phyloP scores from a whole-genome alignment of 257 asterid genomes.

The Leptodermis oblonga region DNA sequence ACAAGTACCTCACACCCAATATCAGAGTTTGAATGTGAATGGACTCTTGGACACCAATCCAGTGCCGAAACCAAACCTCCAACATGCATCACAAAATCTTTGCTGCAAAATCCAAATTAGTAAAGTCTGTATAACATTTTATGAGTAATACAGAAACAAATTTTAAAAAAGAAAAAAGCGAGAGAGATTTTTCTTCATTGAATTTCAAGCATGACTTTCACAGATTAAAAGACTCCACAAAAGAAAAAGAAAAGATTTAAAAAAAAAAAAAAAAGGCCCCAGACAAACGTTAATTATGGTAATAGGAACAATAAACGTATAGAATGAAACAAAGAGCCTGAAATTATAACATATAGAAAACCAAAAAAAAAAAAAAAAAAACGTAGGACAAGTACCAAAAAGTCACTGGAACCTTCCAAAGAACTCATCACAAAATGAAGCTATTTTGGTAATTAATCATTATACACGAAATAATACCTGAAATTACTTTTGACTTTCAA shows the following conservation, averaged over 20 bases:
- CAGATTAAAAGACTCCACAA: background rate
- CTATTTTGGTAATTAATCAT: no score
- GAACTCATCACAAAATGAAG: background rate
- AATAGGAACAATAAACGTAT: background rate
- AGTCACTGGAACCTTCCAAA: background rate
- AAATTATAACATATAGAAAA: background rate
- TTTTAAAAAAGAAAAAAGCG: background rate
- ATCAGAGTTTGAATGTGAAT: slow-evolving; percentile 31
- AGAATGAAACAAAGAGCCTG: background rate
- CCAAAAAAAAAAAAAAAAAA: no score
- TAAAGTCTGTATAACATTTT: background rate
- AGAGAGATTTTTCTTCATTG: background rate
- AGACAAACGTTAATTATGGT: no score
- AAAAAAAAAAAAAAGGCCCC: no score
- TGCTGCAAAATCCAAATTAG: slow-evolving; percentile 44
- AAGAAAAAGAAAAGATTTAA: background rate
- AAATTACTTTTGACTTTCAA: no score
- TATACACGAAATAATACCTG: no score
- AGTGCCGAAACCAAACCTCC: slow-evolving; percentile 93
- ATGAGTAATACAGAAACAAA: background rate
- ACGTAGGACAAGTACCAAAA: no score
- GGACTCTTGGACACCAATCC: slow-evolving; percentile 89
- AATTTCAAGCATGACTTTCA: background rate
- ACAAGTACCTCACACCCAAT: slow-evolving; percentile 60
- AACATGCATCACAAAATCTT: slow-evolving; percentile 69